These are phyloP conservation scores for Scheffersomyces parashehatae DNA, from an alignment of 1,139 yeast species.

Conservation along the genomic window DNA sequence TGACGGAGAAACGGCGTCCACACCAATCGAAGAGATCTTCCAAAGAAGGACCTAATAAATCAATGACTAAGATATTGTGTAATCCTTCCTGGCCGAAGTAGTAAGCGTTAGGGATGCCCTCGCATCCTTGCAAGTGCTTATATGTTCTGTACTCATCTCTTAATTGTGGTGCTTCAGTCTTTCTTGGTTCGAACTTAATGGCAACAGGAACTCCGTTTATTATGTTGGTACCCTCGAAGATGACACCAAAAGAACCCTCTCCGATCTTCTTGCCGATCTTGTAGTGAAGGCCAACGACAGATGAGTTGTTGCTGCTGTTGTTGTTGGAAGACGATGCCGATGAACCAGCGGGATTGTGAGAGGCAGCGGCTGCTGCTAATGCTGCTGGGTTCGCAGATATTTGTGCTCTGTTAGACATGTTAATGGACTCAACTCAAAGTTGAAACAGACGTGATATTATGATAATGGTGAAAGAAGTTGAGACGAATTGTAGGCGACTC, in stretches of 20 bases:
- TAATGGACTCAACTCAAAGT: neutral
- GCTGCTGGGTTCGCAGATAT: conserved; percentile 37
- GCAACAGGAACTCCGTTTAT: conserved; percentile 78
- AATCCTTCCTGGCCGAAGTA: conserved; percentile 98
- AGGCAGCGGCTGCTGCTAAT: conserved; percentile 40
- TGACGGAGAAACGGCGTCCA: conserved; percentile 82
- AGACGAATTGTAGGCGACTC: no score
- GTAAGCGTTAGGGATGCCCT: conserved; percentile 92
- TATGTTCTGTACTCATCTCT: conserved; percentile 95
- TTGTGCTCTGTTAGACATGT: conserved; percentile 27
- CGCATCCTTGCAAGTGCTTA: conserved; percentile 74
- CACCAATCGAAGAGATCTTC: conserved; percentile 99
- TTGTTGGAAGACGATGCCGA: conserved; percentile 16
- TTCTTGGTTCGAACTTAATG: conserved; percentile 80
- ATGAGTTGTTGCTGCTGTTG: conserved; percentile 13
- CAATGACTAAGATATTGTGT: conserved; percentile 90
- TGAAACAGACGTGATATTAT: no score
- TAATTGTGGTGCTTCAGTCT: conserved; percentile 96
- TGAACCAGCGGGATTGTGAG: conserved; percentile 23
- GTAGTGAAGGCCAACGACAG: conserved; percentile 70
- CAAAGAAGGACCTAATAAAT: conserved; percentile 89
- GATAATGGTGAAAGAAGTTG: no score
- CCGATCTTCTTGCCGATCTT: conserved; percentile 97
- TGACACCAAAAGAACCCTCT: conserved; percentile 97
- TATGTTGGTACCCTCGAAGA: conserved; percentile 90